These are phyloP conservation scores for Mentha longifolia DNA, from an alignment of 257 asterid species.

Conservation along the genomic window DNA sequence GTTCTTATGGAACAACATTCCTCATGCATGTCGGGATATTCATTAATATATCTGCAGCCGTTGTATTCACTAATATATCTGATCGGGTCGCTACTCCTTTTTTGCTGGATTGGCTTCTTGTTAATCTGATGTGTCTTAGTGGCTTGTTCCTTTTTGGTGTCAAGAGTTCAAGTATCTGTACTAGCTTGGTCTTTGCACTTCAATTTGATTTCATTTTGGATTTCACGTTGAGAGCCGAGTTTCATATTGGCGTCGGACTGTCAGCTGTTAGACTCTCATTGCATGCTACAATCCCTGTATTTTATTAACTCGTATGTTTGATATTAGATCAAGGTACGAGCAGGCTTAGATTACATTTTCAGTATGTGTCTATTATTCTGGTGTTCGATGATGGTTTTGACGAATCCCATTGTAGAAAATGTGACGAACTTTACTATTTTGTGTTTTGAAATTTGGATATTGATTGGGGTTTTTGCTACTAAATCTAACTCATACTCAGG, in stretches of 20 bases:
- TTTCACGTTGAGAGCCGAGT: slow-evolving; percentile 14
- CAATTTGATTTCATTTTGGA: background rate
- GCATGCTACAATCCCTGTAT: background rate
- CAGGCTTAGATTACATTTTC: slow-evolving; percentile 15
- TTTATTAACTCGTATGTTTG: background rate
- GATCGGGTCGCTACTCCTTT: no score
- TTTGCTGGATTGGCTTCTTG: no score
- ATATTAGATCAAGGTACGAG: slow-evolving; percentile 16
- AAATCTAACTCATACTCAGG: slow-evolving; percentile 46
- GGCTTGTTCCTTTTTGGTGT: background rate
- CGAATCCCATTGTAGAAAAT: background rate
- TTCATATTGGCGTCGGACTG: no score
- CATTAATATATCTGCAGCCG: no score
- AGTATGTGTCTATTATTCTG: slow-evolving; percentile 12
- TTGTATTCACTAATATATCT: no score
- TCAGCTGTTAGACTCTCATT: background rate
- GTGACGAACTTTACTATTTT: background rate
- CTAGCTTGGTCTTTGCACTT: background rate
- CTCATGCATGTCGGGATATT: no score
- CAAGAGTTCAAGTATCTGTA: background rate
- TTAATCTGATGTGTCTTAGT: background rate
- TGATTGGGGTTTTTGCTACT: no score
- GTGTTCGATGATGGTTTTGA: background rate
- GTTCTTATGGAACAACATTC: no score
- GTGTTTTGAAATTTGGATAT: slow-evolving; percentile 10